Percentiles rank a stretch among this genome's conserved stretches.
Evolutionary conservation across 495 filamentous ascomycete genomes (phyloP).

Genomic region (Cercophora scortea): DNA sequence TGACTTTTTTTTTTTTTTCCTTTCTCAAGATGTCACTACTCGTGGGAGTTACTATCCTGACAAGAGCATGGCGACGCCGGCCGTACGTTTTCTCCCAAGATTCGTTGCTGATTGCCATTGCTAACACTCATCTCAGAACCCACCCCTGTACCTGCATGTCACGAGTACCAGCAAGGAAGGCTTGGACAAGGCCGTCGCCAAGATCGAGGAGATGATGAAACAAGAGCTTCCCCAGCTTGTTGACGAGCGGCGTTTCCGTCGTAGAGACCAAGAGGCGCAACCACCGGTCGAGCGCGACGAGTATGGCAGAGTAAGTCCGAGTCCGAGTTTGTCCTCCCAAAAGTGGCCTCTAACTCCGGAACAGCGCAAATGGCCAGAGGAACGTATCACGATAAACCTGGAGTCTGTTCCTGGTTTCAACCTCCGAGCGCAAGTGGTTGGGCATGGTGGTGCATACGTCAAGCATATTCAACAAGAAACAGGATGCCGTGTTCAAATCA

Average conservation of each 20-base stretch:
- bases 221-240: slow-evolving; percentile 93
- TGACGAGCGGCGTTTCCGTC: slow-evolving; percentile 88
- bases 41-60: slow-evolving; percentile 94
- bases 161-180: slow-evolving; percentile 90
- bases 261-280: slow-evolving; percentile 78
- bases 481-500: slow-evolving; percentile 92
- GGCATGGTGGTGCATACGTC: slow-evolving; percentile 85
- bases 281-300: slow-evolving; percentile 80
- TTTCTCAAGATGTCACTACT: slow-evolving; percentile 93
- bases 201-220: slow-evolving; percentile 92
- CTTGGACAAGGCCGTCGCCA: slow-evolving; percentile 73
- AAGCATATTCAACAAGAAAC: slow-evolving; percentile 97
- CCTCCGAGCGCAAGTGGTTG: slow-evolving; percentile 88
- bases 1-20: slow-evolving; percentile 44
- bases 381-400: slow-evolving; percentile 81
- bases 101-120: not conserved
- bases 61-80: slow-evolving; percentile 90
- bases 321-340: not conserved
- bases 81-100: slow-evolving; percentile 42
- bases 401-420: slow-evolving; percentile 96
- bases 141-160: slow-evolving; percentile 88
- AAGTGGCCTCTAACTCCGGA: slow-evolving; percentile 20
- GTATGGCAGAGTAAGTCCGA: slow-evolving; percentile 69
- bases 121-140: slow-evolving; percentile 54
- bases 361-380: slow-evolving; percentile 97